Conservation (phyloP, 441 rosid genomes). For the Brassica hybrid region DNA sequence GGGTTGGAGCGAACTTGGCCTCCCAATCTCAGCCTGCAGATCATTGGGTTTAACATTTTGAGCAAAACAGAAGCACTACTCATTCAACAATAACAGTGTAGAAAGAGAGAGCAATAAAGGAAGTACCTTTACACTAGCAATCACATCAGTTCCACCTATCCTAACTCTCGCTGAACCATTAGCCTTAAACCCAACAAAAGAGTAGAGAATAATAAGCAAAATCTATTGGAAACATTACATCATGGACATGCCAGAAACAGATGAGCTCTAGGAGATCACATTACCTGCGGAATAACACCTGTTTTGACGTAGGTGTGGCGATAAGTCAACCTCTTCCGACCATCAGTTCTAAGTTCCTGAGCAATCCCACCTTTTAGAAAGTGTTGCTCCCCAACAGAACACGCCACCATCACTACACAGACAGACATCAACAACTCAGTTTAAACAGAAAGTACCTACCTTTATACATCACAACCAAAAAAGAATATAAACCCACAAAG, state of each 20-base stretch:
- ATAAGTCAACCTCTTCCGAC: conserved; percentile 67
- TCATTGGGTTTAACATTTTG: not conserved
- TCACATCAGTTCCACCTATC: conserved; percentile 81
- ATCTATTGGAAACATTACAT: not conserved
- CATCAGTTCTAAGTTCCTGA: conserved; percentile 85
- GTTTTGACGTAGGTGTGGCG: conserved; percentile 73
- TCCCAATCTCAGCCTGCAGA: conserved; percentile 85
- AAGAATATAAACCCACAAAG: not conserved
- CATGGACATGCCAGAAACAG: not conserved
- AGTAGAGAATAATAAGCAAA: not conserved
- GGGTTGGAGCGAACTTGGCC: conserved; percentile 70
- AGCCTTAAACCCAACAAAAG: conserved; percentile 52
- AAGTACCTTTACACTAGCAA: conserved; percentile 91
- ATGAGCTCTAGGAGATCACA: conserved; percentile 11
- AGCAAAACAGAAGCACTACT: not conserved
- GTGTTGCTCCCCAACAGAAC: conserved; percentile 70
- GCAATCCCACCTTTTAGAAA: conserved; percentile 82
- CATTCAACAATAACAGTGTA: not conserved
- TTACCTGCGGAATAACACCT: conserved; percentile 85
- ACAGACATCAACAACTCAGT: not conserved
- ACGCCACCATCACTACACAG: conserved; percentile 58
- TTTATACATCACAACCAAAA: not conserved
- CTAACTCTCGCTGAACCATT: conserved; percentile 86
- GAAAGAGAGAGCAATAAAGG: not conserved
- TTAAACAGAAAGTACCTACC: conserved; percentile 13